Conservation (phyloP, 176 grass and related monocot species). For the Aegilops umbellulata region DNA sequence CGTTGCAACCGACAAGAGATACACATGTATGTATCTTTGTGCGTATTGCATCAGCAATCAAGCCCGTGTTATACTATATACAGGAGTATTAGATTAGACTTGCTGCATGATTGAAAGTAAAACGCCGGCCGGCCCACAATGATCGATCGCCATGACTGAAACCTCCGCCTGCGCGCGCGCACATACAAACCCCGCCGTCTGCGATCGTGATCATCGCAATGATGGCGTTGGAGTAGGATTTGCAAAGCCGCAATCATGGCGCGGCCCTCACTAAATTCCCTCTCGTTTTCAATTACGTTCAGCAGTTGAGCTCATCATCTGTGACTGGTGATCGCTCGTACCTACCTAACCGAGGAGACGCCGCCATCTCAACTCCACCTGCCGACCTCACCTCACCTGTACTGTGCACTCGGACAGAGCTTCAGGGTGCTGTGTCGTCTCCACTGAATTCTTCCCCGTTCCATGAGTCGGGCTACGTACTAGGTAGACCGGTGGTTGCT, state of each 20-base stretch:
- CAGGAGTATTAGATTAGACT: not conserved
- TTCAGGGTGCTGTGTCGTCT: not conserved
- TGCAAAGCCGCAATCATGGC: constrained; percentile 41
- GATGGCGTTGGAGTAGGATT: constrained; percentile 20
- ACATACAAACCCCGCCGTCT: not conserved
- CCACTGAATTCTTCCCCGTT: not conserved
- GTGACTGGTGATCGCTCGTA: not conserved
- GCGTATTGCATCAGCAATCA: too few relatives aligned
- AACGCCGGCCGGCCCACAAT: not conserved
- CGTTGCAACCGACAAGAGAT: too few relatives aligned
- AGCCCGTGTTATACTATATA: too few relatives aligned
- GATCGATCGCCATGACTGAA: not conserved
- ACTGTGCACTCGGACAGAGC: not conserved
- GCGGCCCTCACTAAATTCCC: not conserved
- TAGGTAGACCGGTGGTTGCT: constrained; percentile 16
- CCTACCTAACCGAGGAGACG: not conserved
- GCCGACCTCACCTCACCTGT: not conserved
- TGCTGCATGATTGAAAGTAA: not conserved
- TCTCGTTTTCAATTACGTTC: not conserved
- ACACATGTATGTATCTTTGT: too few relatives aligned
- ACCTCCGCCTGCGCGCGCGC: not conserved
- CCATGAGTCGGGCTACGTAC: not conserved
- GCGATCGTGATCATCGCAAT: not conserved
- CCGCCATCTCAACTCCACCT: not conserved
- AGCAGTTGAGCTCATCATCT: too few relatives aligned